phyloP scores from a whole-genome alignment of 2,329 filamentous ascomycete species.

The Diaporthe citrichinensis region DNA sequence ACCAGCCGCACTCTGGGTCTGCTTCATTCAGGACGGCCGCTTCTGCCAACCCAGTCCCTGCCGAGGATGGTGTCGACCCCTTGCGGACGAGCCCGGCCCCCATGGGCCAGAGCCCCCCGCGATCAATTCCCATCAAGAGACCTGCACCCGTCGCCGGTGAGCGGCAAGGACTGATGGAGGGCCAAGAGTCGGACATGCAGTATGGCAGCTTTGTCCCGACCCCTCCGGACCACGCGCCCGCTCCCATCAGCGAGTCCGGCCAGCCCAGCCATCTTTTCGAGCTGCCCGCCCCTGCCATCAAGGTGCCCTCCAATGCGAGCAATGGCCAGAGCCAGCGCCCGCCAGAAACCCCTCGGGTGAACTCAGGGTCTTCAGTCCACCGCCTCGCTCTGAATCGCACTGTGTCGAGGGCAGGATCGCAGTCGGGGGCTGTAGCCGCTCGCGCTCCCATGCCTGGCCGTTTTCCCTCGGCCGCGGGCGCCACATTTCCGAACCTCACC shows the following conservation, averaged over 20 bases:
- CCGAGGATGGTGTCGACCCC: conserved; percentile 41
- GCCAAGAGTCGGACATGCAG: conserved; percentile 55
- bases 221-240: conserved; percentile 50
- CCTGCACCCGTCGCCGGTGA: conserved; percentile 49
- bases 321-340: conserved; percentile 35
- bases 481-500: conserved; percentile 43
- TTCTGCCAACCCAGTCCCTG: conserved; percentile 45
- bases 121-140: conserved; percentile 44
- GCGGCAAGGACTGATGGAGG: conserved; percentile 56
- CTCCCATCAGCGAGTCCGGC: conserved; percentile 44
- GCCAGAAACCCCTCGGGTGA: conserved; percentile 6
- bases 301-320: conserved; percentile 52
- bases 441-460: conserved; percentile 27
- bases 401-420: conserved; percentile 49
- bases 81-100: conserved; percentile 48
- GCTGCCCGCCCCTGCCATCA: conserved; percentile 68
- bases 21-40: conserved; percentile 43
- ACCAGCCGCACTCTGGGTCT: conserved; percentile 52
- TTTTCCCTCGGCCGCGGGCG: conserved; percentile 40
- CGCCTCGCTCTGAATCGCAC: conserved; percentile 54
- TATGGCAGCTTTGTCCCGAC: conserved; percentile 69
- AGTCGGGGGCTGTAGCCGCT: conserved; percentile 7
- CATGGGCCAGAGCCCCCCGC: conserved; percentile 44
- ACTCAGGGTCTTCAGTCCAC: conserved; percentile 42
- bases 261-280: conserved; percentile 58